These are phyloP conservation scores for Globisporangium ultimum DNA, from an alignment of 352 stramenopile species.

Conservation along the genomic window DNA sequence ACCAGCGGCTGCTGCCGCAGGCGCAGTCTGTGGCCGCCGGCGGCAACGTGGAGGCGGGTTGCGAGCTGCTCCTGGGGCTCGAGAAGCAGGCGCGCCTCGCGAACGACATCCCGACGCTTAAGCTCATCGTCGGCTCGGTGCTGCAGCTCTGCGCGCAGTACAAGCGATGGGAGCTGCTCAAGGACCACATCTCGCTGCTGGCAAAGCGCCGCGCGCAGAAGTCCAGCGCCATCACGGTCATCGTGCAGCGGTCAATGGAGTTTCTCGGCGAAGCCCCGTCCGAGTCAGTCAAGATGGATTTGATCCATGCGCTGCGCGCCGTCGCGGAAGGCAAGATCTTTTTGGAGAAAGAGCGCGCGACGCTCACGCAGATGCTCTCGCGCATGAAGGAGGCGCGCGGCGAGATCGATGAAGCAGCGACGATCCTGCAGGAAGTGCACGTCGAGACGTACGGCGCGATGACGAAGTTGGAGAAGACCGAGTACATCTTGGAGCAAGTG, in stretches of 20 bases:
- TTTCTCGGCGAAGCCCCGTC: slow-evolving; percentile 73
- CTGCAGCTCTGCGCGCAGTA: slow-evolving; percentile 76
- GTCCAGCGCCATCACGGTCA: slow-evolving; percentile 76
- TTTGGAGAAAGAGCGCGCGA: slow-evolving; percentile 95
- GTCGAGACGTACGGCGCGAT: slow-evolving; percentile 98
- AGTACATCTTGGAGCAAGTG: slow-evolving; percentile 99
- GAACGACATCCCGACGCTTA: slow-evolving; percentile 87
- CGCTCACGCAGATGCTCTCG: slow-evolving; percentile 90
- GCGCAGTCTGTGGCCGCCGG: slow-evolving; percentile 55
- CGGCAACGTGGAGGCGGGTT: slow-evolving; percentile 78
- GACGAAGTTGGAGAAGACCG: slow-evolving; percentile 97
- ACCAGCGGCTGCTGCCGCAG: slow-evolving; percentile 62
- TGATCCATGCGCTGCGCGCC: slow-evolving; percentile 93
- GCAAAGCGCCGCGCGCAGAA: slow-evolving; percentile 89
- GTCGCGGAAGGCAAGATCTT: slow-evolving; percentile 98
- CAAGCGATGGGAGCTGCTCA: slow-evolving; percentile 89
- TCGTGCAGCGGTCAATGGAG: slow-evolving; percentile 85
- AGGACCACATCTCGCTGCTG: slow-evolving; percentile 82
- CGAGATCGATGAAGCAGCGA: slow-evolving; percentile 90
- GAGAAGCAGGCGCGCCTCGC: slow-evolving; percentile 80
- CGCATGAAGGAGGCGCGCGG: slow-evolving; percentile 92
- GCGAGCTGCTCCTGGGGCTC: slow-evolving; percentile 81
- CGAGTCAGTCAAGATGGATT: slow-evolving; percentile 85
- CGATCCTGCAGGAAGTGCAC: slow-evolving; percentile 97
- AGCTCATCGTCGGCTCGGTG: slow-evolving; percentile 69